These are phyloP conservation scores for Coemansia sp. DNA, from an alignment of 192 early-diverging fungal genomes.

Conservation along the genomic window DNA sequence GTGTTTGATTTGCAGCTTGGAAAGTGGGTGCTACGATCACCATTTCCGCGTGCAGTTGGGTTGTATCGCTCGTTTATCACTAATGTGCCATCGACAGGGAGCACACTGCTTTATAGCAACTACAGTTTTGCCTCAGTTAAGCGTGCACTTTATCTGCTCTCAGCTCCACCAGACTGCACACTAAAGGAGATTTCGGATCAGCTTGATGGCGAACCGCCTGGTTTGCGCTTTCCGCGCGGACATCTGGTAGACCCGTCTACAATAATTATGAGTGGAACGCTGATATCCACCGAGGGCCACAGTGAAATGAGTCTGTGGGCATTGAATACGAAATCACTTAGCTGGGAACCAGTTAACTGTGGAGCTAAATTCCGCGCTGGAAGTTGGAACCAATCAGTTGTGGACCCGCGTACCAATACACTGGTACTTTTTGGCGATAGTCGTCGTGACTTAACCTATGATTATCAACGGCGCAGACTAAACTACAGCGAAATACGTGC, in stretches of 20 bases:
- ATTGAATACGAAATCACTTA: conserved; percentile 59
- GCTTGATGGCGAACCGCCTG: conserved; percentile 70
- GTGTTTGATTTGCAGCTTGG: conserved; percentile 70
- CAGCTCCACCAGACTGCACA: conserved; percentile 59
- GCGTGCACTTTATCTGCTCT: conserved; percentile 70
- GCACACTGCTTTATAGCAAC: conserved; percentile 71
- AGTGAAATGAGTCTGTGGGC: conserved; percentile 75
- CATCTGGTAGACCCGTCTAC: conserved; percentile 68
- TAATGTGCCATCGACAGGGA: conserved; percentile 58
- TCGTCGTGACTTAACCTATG: conserved; percentile 64
- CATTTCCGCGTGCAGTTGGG: conserved; percentile 73
- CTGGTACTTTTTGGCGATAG: conserved; percentile 74
- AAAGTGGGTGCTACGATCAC: conserved; percentile 64
- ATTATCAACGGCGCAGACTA: conserved; percentile 75
- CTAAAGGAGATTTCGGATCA: conserved; percentile 68
- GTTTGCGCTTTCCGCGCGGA: conserved; percentile 75
- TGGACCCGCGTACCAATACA: conserved; percentile 63
- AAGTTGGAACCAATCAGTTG: conserved; percentile 75
- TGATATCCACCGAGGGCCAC: conserved; percentile 61
- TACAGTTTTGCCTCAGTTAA: conserved; percentile 73
- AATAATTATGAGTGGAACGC: conserved; percentile 69
- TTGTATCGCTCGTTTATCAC: conserved; percentile 77
- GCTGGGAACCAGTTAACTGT: conserved; percentile 69
- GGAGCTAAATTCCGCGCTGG: conserved; percentile 67
- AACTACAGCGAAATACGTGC: conserved; percentile 76